These are phyloP conservation scores for Saccharum officinarum DNA, from an alignment of 176 grass and related monocot species.

Conservation along the genomic window DNA sequence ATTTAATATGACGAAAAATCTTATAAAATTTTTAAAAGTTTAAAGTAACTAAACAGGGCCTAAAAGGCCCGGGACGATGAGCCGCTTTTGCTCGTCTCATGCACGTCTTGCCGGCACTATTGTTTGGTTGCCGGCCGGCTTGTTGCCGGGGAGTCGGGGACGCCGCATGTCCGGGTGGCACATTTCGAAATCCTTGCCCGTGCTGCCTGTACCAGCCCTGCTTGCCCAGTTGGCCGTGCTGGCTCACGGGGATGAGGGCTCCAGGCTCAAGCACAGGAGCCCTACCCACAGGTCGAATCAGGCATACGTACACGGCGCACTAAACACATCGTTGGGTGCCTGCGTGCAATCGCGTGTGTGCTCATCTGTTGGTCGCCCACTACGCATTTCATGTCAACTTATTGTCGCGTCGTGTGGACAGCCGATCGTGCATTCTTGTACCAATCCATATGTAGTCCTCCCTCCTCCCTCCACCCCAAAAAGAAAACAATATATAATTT, in stretches of 20 bases:
- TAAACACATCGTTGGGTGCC: background rate
- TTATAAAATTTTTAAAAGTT: too few relatives aligned
- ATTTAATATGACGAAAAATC: too few relatives aligned
- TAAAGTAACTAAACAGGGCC: too few relatives aligned
- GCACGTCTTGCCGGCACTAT: background rate
- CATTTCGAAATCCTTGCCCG: conserved; percentile 11
- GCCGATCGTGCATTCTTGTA: background rate
- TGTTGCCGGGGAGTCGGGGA: background rate
- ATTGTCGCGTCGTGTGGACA: background rate
- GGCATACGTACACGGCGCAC: background rate
- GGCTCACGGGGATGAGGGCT: too few relatives aligned
- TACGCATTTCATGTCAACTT: background rate
- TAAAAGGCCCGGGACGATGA: background rate
- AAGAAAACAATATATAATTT: too few relatives aligned
- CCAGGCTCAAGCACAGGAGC: background rate
- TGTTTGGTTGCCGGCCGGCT: conserved; percentile 20
- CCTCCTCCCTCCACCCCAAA: too few relatives aligned
- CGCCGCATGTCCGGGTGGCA: background rate
- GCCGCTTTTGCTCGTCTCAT: conserved; percentile 2
- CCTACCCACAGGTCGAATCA: background rate
- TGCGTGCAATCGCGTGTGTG: background rate
- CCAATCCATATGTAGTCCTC: too few relatives aligned
- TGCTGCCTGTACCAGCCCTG: background rate
- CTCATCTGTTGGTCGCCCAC: background rate
- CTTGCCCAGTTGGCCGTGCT: background rate